A percentile compares a stretch with the other conserved stretches of the same genome.
phyloP scores from a whole-genome alignment of 108 stramenopile genomes.

The Schizochytrium sp. region DNA sequence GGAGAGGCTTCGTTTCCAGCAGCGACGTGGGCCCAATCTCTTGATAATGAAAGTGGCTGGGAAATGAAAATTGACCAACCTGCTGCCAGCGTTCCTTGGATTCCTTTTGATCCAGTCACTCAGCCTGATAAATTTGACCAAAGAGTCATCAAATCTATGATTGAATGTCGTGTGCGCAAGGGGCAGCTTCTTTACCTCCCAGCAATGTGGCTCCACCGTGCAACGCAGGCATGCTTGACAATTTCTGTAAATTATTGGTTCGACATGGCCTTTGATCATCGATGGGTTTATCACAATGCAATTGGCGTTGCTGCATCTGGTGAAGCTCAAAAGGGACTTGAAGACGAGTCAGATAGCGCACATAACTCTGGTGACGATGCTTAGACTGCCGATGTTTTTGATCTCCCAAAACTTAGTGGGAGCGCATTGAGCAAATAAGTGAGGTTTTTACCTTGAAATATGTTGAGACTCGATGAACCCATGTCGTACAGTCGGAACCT shows the following conservation, averaged over 20 bases:
- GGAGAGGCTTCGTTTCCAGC: slow-evolving; percentile 67
- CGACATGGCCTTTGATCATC: slow-evolving; percentile 90
- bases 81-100: slow-evolving; percentile 64
- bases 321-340: neutral
- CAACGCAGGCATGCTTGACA: slow-evolving; percentile 89
- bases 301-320: neutral
- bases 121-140: slow-evolving; percentile 67
- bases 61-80: slow-evolving; percentile 53
- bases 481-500: too few relatives aligned
- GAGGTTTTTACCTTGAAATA: too few relatives aligned
- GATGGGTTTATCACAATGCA: slow-evolving; percentile 12
- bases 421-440: too few relatives aligned
- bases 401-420: too few relatives aligned
- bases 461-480: too few relatives aligned
- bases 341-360: neutral
- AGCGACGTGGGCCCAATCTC: slow-evolving; percentile 50
- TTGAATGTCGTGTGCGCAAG: slow-evolving; percentile 60
- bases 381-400: too few relatives aligned
- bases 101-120: slow-evolving; percentile 66
- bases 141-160: slow-evolving; percentile 46
- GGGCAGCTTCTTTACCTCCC: slow-evolving; percentile 90
- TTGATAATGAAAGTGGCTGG: neutral
- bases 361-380: too few relatives aligned
- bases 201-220: slow-evolving; percentile 92
- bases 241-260: slow-evolving; percentile 95